These are phyloP conservation scores for Russula emetica DNA, from an alignment of 768 basidiomycete genomes.

Conservation along the genomic window DNA sequence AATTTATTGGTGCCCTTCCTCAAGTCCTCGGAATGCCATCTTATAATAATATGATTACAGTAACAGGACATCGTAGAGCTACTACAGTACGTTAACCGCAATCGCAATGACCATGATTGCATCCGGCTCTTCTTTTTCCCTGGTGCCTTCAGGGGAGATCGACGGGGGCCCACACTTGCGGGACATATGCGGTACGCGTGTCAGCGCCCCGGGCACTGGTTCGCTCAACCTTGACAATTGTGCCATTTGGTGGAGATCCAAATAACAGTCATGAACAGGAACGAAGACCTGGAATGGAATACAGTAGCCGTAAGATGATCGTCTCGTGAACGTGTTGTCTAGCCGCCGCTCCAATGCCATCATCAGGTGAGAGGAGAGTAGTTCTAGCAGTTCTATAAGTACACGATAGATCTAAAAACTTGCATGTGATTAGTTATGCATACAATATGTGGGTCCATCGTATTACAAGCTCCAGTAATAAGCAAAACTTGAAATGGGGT, in stretches of 20 bases:
- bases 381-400: not conserved
- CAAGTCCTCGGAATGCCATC: too few relatives aligned
- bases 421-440: constrained; percentile 8
- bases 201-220: not conserved
- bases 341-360: not conserved
- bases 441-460: not conserved
- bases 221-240: not conserved
- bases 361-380: constrained; percentile 1
- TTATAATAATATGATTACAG: too few relatives aligned
- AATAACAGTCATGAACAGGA: not conserved
- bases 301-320: not conserved
- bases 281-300: not conserved
- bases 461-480: constrained; percentile 13
- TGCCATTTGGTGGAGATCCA: not conserved
- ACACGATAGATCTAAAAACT: not conserved
- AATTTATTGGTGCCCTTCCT: too few relatives aligned
- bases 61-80: too few relatives aligned
- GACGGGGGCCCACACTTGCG: not conserved
- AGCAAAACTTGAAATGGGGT: not conserved
- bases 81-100: not conserved
- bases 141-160: not conserved
- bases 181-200: not conserved
- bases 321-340: not conserved
- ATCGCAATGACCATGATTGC: too few relatives aligned
- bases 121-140: not conserved